Evolutionary conservation across 768 basidiomycete species (phyloP).

Genomic region (Tylopilus sp.): DNA sequence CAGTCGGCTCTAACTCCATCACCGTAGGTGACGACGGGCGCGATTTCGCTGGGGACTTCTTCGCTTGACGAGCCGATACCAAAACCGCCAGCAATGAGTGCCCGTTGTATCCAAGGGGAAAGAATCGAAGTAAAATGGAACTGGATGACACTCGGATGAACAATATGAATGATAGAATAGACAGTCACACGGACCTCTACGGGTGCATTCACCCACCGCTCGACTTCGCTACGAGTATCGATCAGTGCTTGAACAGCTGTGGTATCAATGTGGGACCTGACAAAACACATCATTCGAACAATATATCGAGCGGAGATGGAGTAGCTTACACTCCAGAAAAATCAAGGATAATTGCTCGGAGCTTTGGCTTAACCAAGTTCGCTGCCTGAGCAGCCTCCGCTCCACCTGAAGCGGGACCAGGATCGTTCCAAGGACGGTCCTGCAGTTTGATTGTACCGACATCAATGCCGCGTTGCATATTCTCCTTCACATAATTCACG

Average conservation of each 20-base stretch:
- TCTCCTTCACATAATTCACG: conserved; percentile 75
- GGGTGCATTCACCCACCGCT: conserved; percentile 76
- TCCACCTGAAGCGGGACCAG: conserved; percentile 58
- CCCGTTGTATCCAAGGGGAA: conserved; percentile 91
- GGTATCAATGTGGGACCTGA: conserved; percentile 83
- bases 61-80: conserved; percentile 57
- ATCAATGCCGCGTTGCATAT: conserved; percentile 76
- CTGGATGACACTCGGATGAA: conserved; percentile 36
- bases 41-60: conserved; percentile 61
- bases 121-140: conserved; percentile 95
- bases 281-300: background rate
- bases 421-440: conserved; percentile 95
- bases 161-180: background rate
- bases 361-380: conserved; percentile 55
- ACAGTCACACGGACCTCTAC: conserved; percentile 52
- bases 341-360: conserved; percentile 89
- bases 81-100: conserved; percentile 86
- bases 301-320: background rate
- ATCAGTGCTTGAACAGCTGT: conserved; percentile 90
- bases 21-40: conserved; percentile 68
- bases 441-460: conserved; percentile 55
- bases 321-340: conserved; percentile 68
- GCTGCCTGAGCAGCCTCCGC: conserved; percentile 44
- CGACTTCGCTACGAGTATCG: conserved; percentile 84
- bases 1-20: conserved; percentile 37